Percentiles rank a stretch among this genome's conserved stretches.
phyloP scores from a whole-genome alignment of 306 rosid genomes.

The Hippophae gyantsensis region DNA sequence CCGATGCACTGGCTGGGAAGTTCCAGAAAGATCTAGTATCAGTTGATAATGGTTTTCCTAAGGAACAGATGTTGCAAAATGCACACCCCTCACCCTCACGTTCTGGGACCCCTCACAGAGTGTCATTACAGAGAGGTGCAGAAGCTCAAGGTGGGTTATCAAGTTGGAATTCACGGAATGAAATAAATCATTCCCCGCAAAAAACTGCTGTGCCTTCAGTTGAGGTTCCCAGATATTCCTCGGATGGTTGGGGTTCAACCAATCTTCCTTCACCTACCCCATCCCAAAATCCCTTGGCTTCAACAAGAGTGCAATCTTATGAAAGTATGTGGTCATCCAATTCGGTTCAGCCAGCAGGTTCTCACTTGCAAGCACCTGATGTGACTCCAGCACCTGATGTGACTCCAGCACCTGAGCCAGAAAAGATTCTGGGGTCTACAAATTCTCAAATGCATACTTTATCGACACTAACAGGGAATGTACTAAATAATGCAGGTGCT shows the following conservation, averaged over 20 bases:
- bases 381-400: constrained; percentile 17
- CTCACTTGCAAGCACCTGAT: constrained; percentile 31
- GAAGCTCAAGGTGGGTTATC: constrained; percentile 50
- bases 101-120: constrained; percentile 43
- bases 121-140: constrained; percentile 28
- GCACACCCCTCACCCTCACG: constrained; percentile 15
- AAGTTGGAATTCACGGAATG: constrained; percentile 48
- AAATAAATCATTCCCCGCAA: constrained; percentile 27
- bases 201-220: constrained; percentile 42
- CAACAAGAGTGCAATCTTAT: constrained; percentile 36
- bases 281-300: constrained; percentile 39
- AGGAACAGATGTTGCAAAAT: constrained; percentile 42
- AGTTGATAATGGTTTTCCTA: constrained; percentile 32
- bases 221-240: constrained; percentile 50
- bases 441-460: constrained; percentile 42
- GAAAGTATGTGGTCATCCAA: constrained; percentile 59
- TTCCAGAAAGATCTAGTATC: constrained; percentile 40
- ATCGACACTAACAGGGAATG: constrained; percentile 26
- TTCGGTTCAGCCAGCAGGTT: constrained; percentile 33
- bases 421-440: constrained; percentile 23
- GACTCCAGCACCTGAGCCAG: constrained; percentile 21
- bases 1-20: constrained; percentile 70
- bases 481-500: constrained; percentile 28
- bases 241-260: constrained; percentile 58
- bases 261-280: constrained; percentile 99